Evolutionary conservation across 208 protist species (phyloP), one percentile per base, ranked within the genome.

Genomic region (Acanthamoeba lenticulata): DNA sequence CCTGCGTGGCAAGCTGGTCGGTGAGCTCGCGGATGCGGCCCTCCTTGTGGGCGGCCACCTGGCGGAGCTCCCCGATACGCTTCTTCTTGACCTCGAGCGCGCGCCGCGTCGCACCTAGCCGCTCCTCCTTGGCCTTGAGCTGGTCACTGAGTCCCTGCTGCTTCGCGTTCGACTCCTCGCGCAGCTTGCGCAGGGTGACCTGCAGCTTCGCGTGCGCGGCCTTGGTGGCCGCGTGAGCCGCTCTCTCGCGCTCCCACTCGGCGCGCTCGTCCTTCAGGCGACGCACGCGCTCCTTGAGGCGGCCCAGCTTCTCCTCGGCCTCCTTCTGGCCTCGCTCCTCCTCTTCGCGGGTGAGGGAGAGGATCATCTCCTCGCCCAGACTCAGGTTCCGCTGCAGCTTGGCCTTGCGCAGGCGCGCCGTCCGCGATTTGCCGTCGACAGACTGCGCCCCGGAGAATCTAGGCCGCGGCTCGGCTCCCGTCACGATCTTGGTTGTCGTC

Each of bases 341-440:
- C n/a, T 47, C 77, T 29, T 86, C 77, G 44, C 47, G 40, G 40
- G 40, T 38, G 4, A 86, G 40, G 29, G 77, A 47, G 42, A 60
- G 24, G 44, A 86, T 47, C 40, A 86, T 57, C 47, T 86, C 77
- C 77, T 86, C 77, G n/a, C 77, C 77, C 44, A 86, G 24, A 42
- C 77, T 86, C 24, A 86, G 40, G 44, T 86, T 57, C 11, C 77
- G 24, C 29, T 47, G n/a, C 3, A 86, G 40, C 77, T 60, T 86
- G n/a, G 17, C 40, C 19, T n/a, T 36, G 1, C 47, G 77, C 47
- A 60, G 1, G 13, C 55, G 77, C 1, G 47, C 47, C 77, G 24
- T 21, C 9, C 77, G 38, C n/a, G 40, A 86, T 19, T 60, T 86
- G 77, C 57, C 32, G 57, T 65, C 57, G 57, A 65, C 57, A 1